Evolutionary conservation across 768 basidiomycete species (phyloP), one percentile per base, ranked within the genome.

Genomic region (Phanerochaete carnosa): DNA sequence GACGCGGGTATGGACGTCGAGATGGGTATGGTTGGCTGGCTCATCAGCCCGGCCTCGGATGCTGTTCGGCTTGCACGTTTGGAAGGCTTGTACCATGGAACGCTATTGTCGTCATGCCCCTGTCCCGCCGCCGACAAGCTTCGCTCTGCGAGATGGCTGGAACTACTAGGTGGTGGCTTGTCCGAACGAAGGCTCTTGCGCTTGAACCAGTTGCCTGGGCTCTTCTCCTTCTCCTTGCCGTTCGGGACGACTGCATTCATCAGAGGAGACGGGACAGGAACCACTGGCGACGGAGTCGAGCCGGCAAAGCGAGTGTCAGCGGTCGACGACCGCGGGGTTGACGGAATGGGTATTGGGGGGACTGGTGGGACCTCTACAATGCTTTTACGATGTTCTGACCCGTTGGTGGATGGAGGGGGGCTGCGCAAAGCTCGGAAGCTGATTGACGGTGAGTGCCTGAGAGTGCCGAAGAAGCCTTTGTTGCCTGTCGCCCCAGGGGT

Each of bases 141-240:
- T 6, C 57, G 45, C 56, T 63, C 61, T 50, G 23, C 45, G 62
- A 47, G 56, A 46, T 6, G 54, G 57, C 16, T 56, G 29, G 29
- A 26, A 43, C 32, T 37, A 30, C 11, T 55, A 45, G 39, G 57
- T 45, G 28, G 63, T 65, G 12, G 66, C 64, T 32, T 58, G 45
- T 61, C 60, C 6, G 58, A 55, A 22, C 66, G 64, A 60, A 82
- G 69, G 65, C 80, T 84, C 70, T 80, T 85, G 55, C 83, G 77
- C 68, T 80, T 82, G 64, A 84, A 84, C 84, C 85, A 87, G 3
- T 67, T 63, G 6, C 33, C 23, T 37, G 76, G 75, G 16, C 75
- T 64, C 64, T 80, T 80, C 77, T 77, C 67, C 76, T 70, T 73
- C 16, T 65, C 65, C 39, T 65, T 66, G 25, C 74, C 74, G 55